Base-by-base conservation (phyloP, 352 stramenopile species). In the Phytophthora foliorum region DNA sequence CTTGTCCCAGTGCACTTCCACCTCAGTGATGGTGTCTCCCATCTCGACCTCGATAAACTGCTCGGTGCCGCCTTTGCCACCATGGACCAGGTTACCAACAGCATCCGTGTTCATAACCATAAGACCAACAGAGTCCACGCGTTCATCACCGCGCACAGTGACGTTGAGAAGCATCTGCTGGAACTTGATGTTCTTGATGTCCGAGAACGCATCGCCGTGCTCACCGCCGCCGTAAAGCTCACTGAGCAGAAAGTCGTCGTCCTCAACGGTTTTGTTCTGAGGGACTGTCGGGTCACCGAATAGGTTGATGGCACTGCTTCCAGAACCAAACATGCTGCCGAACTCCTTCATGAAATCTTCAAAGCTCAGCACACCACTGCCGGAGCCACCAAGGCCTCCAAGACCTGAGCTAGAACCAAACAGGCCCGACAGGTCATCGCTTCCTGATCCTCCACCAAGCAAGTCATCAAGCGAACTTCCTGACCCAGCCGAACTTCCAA, bases 1-100 rank as follows among this genome's bases (percentile, higher is more conserved):
- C 45, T 75, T 71, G 19, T 63, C 55, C 70, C 70, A 78, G 34
- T 74, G 49, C 0, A 78, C 46, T 57, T 78, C 70, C 0, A 78
- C n/a, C 1, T 36, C 19, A 6, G 24, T 48, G 6, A 78, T 67
- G 0, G 32, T 44, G 10, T 75, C 60, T 1, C 59, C 55, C 41
- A 71, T 48, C 16, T 68, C 24, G 0, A 62, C 45, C 42, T 61
- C 60, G 24, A 74, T 24, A 14, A 53, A 64, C 14, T 66, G 56
- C 25, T 65, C 42, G 6, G 17, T 42, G 5, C 70, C 70, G 3
- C 70, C 70, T 0, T 62, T 24, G 2, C 70, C 70, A 51, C 70
- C 70, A 24, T 78, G 65, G 5, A 61, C 31, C 3, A 77, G 9
- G 52, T 65, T 68, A 22, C 39, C 67, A 7, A 63, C 9, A 29